Evolutionary conservation across 495 filamentous ascomycete species (phyloP).

Genomic region (Polyplosphaeria fusca): DNA sequence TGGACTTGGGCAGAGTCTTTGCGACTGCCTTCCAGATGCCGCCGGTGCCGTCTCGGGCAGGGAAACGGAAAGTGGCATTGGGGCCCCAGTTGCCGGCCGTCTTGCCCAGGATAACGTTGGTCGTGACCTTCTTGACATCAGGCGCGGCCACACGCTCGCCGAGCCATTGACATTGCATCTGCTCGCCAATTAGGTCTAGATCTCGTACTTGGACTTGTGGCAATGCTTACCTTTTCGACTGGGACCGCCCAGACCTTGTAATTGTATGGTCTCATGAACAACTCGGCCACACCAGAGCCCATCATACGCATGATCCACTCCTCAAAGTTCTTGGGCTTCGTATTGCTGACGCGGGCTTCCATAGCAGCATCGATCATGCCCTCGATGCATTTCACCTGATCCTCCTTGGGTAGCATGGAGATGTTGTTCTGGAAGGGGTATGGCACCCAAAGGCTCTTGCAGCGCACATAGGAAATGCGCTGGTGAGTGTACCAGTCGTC

Average conservation of each 20-base stretch:
- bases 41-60: slow-evolving; percentile 89
- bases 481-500: slow-evolving; percentile 97
- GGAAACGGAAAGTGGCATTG: slow-evolving; percentile 98
- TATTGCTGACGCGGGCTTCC: slow-evolving; percentile 77
- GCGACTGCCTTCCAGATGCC: slow-evolving; percentile 99
- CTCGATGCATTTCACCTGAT: slow-evolving; percentile 92
- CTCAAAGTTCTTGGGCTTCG: slow-evolving; percentile 93
- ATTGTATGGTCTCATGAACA: slow-evolving; percentile 99
- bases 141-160: slow-evolving; percentile 98
- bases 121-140: slow-evolving; percentile 90
- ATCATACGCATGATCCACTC: slow-evolving; percentile 97
- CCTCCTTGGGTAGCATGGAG: slow-evolving; percentile 94
- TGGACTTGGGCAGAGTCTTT: slow-evolving; percentile 87
- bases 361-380: slow-evolving; percentile 95
- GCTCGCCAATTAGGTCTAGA: no score
- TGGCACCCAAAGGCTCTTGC: slow-evolving; percentile 92
- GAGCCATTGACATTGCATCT: slow-evolving; percentile 99
- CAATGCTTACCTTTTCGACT: slow-evolving; percentile 91
- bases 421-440: slow-evolving; percentile 99
- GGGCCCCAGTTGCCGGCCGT: slow-evolving; percentile 97
- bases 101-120: slow-evolving; percentile 94
- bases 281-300: slow-evolving; percentile 84
- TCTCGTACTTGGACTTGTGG: no score
- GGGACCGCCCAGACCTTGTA: slow-evolving; percentile 99
- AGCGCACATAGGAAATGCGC: slow-evolving; percentile 97